Conservation (phyloP, 768 basidiomycete genomes). For the Cubamyces lactineus region DNA sequence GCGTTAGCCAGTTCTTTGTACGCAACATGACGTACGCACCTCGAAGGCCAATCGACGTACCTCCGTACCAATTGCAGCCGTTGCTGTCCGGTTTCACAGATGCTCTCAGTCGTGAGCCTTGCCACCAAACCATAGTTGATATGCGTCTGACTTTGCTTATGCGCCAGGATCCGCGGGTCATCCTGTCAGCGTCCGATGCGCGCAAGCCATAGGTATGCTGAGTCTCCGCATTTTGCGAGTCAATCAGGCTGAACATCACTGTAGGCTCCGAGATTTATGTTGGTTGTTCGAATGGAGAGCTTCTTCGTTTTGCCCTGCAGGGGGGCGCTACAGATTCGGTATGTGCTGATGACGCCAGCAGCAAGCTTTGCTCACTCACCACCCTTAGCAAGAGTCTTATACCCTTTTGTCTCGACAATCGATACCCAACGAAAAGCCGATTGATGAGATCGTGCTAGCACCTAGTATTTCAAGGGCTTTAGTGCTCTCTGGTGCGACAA, state of each 20-base stretch:
- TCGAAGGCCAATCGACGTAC: conserved; percentile 42
- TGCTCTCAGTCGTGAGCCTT: conserved; percentile 20
- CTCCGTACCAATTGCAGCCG: conserved; percentile 58
- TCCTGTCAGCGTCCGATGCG: conserved; percentile 43
- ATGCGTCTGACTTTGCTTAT: too few species aligned
- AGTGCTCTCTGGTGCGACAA: conserved; percentile 68
- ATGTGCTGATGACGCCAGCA: conserved; percentile 20
- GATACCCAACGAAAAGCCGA: conserved; percentile 66
- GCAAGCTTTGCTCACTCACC: background rate
- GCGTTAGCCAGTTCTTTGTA: background rate
- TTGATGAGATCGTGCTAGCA: conserved; percentile 81
- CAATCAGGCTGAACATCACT: conserved; percentile 3
- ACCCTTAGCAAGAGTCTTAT: conserved; percentile 31
- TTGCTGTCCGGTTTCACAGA: conserved; percentile 28
- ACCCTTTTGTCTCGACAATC: conserved; percentile 51
- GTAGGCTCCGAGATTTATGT: conserved; percentile 84
- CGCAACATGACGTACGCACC: conserved; percentile 24
- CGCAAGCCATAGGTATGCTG: conserved; percentile 32
- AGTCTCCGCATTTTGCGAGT: background rate
- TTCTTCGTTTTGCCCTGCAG: conserved; percentile 78
- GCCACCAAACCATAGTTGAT: too few species aligned
- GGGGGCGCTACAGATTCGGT: conserved; percentile 56
- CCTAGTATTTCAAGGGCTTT: conserved; percentile 76
- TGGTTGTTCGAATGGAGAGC: conserved; percentile 82
- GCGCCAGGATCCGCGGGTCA: conserved; percentile 14